Evolutionary conservation across 768 basidiomycete genomes (phyloP).

Genomic region (Tylopilus subfusipes): DNA sequence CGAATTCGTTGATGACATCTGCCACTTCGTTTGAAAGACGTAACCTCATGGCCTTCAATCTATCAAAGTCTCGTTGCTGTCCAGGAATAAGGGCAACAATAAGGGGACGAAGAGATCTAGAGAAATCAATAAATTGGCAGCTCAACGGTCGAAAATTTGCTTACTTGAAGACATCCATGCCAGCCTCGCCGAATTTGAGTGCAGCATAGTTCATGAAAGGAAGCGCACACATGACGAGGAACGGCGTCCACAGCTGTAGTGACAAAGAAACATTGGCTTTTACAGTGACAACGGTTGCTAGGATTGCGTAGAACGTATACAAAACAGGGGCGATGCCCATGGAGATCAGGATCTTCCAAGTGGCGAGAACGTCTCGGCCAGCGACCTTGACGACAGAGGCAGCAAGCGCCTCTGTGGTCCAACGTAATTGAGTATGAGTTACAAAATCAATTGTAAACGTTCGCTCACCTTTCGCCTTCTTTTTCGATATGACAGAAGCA

Average conservation of each 20-base stretch:
- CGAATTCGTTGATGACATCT: conserved; percentile 81
- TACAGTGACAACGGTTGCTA: conserved; percentile 71
- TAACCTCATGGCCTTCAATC: conserved; percentile 69
- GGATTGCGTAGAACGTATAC: conserved; percentile 76
- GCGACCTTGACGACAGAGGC: conserved; percentile 94
- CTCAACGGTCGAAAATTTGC: conserved; percentile 27
- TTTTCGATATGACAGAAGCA: conserved; percentile 81
- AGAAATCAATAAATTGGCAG: conserved; percentile 6
- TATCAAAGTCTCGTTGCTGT: conserved; percentile 75
- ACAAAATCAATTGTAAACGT: background rate
- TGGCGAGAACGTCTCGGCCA: conserved; percentile 93
- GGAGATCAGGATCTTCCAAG: conserved; percentile 96
- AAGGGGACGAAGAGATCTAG: conserved; percentile 84
- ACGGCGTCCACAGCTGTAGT: conserved; percentile 72
- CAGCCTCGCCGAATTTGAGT: conserved; percentile 96
- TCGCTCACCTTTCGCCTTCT: conserved; percentile 78
- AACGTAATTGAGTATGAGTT: background rate
- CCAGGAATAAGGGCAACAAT: conserved; percentile 86
- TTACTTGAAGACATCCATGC: conserved; percentile 94
- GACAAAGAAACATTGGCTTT: conserved; percentile 59
- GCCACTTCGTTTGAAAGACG: conserved; percentile 81
- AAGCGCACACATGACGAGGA: conserved; percentile 66
- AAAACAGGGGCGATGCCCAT: conserved; percentile 86
- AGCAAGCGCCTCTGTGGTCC: conserved; percentile 84
- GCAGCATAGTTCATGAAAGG: conserved; percentile 92